Percentiles rank a stretch among this genome's conserved stretches.
phyloP scores from a whole-genome alignment of 306 rosid genomes.

The Canavalia ensiformis region DNA sequence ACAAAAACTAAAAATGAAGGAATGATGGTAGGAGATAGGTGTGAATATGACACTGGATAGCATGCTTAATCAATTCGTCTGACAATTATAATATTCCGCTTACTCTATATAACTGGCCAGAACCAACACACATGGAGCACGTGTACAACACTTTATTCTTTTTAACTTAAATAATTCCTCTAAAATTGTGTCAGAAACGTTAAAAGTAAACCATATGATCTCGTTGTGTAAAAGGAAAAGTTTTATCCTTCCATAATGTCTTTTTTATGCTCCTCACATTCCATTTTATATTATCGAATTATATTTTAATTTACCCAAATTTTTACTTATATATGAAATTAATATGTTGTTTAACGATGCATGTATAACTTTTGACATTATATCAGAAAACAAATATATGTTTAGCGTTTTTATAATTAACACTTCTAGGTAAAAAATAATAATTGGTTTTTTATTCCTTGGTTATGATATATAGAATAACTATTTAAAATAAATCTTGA shows the following conservation, averaged over 20 bases:
- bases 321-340: neutral
- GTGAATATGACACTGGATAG: neutral
- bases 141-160: neutral
- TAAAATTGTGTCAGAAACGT: neutral
- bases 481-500: too few species aligned
- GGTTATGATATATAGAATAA: too few species aligned
- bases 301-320: neutral
- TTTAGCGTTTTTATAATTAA: neutral
- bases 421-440: too few species aligned
- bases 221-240: neutral
- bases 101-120: neutral
- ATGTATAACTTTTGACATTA: neutral
- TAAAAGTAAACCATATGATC: neutral
- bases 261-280: neutral
- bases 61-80: conserved; percentile 1
- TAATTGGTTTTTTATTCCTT: too few species aligned
- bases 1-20: neutral
- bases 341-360: neutral
- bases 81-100: neutral
- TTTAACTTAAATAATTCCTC: neutral
- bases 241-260: neutral
- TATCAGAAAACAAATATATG: neutral
- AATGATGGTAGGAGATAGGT: neutral
- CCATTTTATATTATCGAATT: neutral
- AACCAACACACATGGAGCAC: conserved; percentile 6